Percentiles rank a stretch among this genome's conserved stretches.
phyloP scores from a whole-genome alignment of 768 basidiomycete genomes.

The Suillus sp. region DNA sequence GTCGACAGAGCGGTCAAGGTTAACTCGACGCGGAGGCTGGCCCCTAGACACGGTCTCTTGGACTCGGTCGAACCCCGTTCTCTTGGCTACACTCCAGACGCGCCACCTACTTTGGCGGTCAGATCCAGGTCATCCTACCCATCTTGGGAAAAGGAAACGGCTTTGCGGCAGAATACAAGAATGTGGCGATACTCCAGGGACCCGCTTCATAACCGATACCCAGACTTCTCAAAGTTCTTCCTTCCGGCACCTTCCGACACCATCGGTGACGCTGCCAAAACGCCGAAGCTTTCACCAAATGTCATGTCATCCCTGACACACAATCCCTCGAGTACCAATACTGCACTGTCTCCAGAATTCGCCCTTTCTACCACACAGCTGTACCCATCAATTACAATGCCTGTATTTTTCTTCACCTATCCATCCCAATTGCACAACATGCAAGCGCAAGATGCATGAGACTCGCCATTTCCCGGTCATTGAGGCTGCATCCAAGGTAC shows the following conservation, averaged over 20 bases:
- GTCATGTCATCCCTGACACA: neutral
- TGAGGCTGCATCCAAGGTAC: neutral
- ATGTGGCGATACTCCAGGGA: conserved; percentile 30
- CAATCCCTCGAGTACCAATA: neutral
- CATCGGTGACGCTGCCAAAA: neutral
- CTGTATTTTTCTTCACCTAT: neutral
- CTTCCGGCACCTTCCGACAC: conserved; percentile 14
- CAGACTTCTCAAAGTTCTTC: conserved; percentile 37
- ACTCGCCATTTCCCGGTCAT: neutral
- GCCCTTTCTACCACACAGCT: neutral
- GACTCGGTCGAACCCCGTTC: neutral
- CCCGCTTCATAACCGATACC: conserved; percentile 34
- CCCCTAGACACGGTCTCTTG: neutral
- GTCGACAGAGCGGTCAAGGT: too few species aligned
- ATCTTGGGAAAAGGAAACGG: neutral
- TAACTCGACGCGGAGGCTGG: neutral
- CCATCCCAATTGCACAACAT: neutral
- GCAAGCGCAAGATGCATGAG: neutral
- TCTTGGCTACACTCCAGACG: neutral
- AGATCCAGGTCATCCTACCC: neutral
- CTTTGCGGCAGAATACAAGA: neutral
- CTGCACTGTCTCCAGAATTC: neutral
- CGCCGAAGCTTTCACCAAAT: neutral
- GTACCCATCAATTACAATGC: neutral
- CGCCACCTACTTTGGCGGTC: neutral